Evolutionary conservation across 306 rosid species (phyloP).

Genomic region (Bauhinia variegata): DNA sequence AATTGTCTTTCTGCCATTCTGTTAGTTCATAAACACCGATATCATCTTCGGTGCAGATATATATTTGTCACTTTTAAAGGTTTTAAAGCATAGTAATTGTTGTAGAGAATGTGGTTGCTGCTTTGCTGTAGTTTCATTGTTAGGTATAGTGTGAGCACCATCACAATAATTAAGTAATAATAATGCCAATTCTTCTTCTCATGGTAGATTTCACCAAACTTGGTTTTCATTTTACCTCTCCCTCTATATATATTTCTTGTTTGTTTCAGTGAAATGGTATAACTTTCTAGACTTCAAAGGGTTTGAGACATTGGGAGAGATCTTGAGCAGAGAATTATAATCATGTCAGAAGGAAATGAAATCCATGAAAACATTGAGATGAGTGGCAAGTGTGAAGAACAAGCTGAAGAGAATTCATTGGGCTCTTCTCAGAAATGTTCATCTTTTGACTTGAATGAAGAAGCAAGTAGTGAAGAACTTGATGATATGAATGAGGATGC

Average conservation of each 20-base stretch:
- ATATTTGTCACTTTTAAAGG: background rate
- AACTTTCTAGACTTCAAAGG: constrained; percentile 11
- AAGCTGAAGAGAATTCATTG: constrained; percentile 38
- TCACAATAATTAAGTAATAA: too few relatives aligned
- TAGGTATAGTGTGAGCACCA: too few relatives aligned
- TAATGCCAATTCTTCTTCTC: too few relatives aligned
- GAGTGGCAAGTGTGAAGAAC: constrained; percentile 21
- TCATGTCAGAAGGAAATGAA: constrained; percentile 45
- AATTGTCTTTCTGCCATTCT: constrained; percentile 34
- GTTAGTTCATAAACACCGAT: constrained; percentile 24
- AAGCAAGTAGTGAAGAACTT: constrained; percentile 47
- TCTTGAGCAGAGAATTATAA: constrained; percentile 12
- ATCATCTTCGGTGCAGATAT: constrained; percentile 31
- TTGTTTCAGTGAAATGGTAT: constrained; percentile 40
- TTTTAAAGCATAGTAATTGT: constrained; percentile 31
- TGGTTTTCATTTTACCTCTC: too few relatives aligned
- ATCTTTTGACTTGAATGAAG: constrained; percentile 68
- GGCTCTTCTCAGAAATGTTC: constrained; percentile 56
- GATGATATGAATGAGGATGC: background rate
- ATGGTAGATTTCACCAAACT: too few relatives aligned
- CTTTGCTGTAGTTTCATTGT: background rate
- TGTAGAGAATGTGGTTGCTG: constrained; percentile 16
- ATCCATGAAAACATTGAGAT: constrained; percentile 15
- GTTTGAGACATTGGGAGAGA: constrained; percentile 24
- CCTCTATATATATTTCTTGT: background rate